Evolutionary conservation across 768 basidiomycete genomes (phyloP).

Genomic region (Lentinula detonsa): DNA sequence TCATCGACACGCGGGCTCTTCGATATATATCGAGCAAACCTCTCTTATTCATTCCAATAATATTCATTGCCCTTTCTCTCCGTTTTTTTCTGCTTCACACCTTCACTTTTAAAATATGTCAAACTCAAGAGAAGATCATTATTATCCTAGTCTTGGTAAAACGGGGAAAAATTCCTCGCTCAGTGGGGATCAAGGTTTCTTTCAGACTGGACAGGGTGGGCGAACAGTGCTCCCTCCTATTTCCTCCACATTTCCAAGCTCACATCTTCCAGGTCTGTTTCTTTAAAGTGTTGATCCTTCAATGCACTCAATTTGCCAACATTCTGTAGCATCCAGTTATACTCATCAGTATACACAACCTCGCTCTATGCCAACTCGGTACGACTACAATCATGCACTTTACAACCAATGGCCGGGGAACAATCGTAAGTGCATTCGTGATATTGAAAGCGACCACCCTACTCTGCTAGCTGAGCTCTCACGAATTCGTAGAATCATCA

Average conservation of each 20-base stretch:
- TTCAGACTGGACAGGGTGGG: conserved; percentile 83
- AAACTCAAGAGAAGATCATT: conserved; percentile 66
- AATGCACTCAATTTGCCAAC: conserved; percentile 53
- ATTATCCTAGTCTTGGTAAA: conserved; percentile 59
- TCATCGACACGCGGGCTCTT: conserved; percentile 1
- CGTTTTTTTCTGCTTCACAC: conserved; percentile 35
- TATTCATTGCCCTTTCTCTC: conserved; percentile 34
- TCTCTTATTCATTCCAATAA: conserved; percentile 42
- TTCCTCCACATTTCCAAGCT: conserved; percentile 81
- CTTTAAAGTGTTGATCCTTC: conserved; percentile 38
- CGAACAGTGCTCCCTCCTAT: conserved; percentile 84
- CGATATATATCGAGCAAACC: conserved; percentile 40
- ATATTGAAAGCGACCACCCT: conserved; percentile 5
- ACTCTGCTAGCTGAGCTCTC: background rate
- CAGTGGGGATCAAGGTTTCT: conserved; percentile 55
- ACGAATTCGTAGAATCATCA: conserved; percentile 9
- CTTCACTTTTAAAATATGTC: conserved; percentile 51
- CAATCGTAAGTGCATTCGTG: conserved; percentile 24
- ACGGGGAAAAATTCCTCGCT: conserved; percentile 65
- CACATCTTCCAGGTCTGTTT: conserved; percentile 87
- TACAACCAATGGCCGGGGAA: conserved; percentile 40
- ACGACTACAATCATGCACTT: conserved; percentile 44
- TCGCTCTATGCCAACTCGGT: conserved; percentile 56
- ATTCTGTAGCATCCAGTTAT: conserved; percentile 58
- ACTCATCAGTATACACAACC: conserved; percentile 57